phyloP scores from a whole-genome alignment of 345 rosid genomes.

The Aquilaria sinensis region DNA sequence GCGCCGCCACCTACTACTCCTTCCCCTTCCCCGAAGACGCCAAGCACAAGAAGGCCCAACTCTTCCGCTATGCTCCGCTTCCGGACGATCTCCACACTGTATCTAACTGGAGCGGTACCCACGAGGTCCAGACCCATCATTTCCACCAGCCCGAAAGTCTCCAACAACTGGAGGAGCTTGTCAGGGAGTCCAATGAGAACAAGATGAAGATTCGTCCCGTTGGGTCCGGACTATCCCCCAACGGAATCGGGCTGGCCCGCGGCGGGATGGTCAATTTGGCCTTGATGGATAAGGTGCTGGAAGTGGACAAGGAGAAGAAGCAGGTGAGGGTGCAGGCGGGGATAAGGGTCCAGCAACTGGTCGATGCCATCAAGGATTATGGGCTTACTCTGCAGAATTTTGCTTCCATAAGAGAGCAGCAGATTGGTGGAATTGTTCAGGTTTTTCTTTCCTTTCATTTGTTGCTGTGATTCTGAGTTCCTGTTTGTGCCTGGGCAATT shows the following conservation, averaged over 20 bases:
- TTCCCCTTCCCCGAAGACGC: conserved; percentile 75
- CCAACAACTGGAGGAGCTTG: conserved; percentile 56
- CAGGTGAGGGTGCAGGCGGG: conserved; percentile 83
- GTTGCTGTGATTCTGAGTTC: not conserved
- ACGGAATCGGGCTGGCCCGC: conserved; percentile 85
- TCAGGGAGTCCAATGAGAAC: conserved; percentile 55
- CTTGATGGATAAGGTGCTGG: conserved; percentile 77
- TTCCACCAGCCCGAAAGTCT: conserved; percentile 83
- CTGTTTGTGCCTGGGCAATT: no score
- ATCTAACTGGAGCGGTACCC: conserved; percentile 97
- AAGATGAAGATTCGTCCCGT: conserved; percentile 70
- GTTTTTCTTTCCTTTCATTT: conserved; percentile 20
- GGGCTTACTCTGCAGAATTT: conserved; percentile 90
- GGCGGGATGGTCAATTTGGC: conserved; percentile 89
- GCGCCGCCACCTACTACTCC: conserved; percentile 84
- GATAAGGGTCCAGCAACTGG: conserved; percentile 80
- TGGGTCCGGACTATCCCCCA: conserved; percentile 89
- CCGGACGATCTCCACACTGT: conserved; percentile 95
- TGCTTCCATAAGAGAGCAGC: conserved; percentile 96
- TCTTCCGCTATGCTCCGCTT: conserved; percentile 86
- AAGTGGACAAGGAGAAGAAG: conserved; percentile 80
- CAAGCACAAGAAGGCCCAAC: conserved; percentile 84
- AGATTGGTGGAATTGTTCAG: conserved; percentile 98
- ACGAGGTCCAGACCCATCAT: conserved; percentile 89
- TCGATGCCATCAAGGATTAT: conserved; percentile 73